Evolutionary conservation across 2,329 filamentous ascomycete genomes (phyloP).

Genomic region (Claviceps purpurea): DNA sequence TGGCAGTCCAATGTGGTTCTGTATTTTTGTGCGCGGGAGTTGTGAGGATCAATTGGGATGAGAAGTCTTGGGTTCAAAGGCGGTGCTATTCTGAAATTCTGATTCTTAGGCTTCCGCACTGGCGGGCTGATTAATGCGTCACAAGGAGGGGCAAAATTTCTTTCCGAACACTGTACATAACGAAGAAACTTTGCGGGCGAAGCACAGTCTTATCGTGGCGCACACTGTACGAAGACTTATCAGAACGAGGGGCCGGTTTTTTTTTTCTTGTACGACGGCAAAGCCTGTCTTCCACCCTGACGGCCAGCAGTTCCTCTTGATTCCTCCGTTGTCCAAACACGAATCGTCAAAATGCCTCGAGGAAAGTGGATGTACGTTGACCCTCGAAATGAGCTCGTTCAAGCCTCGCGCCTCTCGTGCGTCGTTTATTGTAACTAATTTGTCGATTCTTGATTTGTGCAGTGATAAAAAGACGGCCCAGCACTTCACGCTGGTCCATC

Average conservation of each 20-base stretch:
- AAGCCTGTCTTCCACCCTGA: conserved; percentile 6
- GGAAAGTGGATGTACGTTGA: conserved; percentile 52
- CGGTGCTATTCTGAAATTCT: neutral
- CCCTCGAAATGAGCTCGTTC: neutral
- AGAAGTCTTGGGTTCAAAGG: neutral
- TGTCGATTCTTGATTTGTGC: neutral
- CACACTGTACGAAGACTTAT: conserved; percentile 10
- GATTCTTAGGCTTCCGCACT: neutral
- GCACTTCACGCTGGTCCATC: conserved; percentile 88
- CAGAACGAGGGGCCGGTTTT: conserved; percentile 16
- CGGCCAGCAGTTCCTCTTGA: neutral
- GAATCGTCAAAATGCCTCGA: conserved; percentile 49
- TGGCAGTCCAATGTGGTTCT: neutral
- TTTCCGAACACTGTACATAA: conserved; percentile 17
- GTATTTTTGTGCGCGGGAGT: neutral
- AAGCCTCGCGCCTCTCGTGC: neutral
- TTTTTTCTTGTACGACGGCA: conserved; percentile 9
- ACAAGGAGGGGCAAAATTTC: conserved; percentile 37
- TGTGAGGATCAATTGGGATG: neutral
- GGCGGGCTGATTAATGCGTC: conserved; percentile 24
- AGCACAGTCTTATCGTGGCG: conserved; percentile 17
- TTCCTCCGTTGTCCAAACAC: neutral
- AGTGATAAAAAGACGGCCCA: conserved; percentile 81
- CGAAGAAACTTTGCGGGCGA: fast-evolving
- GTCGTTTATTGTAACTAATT: neutral